phyloP scores from a whole-genome alignment of 2,329 filamentous ascomycete genomes.

The Tolypocladium guangdongense region DNA sequence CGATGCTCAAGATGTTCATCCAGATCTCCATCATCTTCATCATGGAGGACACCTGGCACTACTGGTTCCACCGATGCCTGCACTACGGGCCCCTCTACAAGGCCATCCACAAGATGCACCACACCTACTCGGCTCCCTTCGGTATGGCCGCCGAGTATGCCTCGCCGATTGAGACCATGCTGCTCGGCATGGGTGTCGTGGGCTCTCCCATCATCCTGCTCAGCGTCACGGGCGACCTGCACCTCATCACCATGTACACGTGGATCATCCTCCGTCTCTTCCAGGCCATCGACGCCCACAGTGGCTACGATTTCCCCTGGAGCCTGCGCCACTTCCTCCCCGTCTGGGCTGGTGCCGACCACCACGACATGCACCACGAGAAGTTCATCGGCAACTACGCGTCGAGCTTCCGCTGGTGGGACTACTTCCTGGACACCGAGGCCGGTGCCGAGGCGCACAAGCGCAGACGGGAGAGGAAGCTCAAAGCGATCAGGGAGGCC shows the following conservation, averaged over 20 bases:
- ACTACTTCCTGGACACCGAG: slow-evolving; percentile 88
- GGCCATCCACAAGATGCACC: slow-evolving; percentile 96
- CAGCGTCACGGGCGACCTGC: slow-evolving; percentile 71
- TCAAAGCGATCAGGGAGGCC: slow-evolving; percentile 45
- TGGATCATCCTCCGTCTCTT: slow-evolving; percentile 92
- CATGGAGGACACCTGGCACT: slow-evolving; percentile 95
- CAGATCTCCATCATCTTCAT: slow-evolving; percentile 94
- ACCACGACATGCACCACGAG: slow-evolving; percentile 96
- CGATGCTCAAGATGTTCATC: slow-evolving; percentile 72
- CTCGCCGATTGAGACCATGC: slow-evolving; percentile 93
- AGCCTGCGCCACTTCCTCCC: slow-evolving; percentile 89
- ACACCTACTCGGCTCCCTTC: slow-evolving; percentile 96
- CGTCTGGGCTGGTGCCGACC: slow-evolving; percentile 94
- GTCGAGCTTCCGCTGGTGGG: slow-evolving; percentile 99
- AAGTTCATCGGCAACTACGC: slow-evolving; percentile 98
- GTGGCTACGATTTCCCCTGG: slow-evolving; percentile 98
- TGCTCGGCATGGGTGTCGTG: slow-evolving; percentile 80
- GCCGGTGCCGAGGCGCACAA: slow-evolving; percentile 78
- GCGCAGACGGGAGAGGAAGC: slow-evolving; percentile 69
- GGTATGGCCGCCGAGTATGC: slow-evolving; percentile 95
- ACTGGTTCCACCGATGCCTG: slow-evolving; percentile 87
- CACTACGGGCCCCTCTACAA: slow-evolving; percentile 96
- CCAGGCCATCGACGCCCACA: slow-evolving; percentile 96
- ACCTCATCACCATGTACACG: slow-evolving; percentile 94
- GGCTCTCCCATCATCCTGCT: slow-evolving; percentile 76